Base-by-base conservation (phyloP, 768 basidiomycete species). In the Phylloporus sp. region DNA sequence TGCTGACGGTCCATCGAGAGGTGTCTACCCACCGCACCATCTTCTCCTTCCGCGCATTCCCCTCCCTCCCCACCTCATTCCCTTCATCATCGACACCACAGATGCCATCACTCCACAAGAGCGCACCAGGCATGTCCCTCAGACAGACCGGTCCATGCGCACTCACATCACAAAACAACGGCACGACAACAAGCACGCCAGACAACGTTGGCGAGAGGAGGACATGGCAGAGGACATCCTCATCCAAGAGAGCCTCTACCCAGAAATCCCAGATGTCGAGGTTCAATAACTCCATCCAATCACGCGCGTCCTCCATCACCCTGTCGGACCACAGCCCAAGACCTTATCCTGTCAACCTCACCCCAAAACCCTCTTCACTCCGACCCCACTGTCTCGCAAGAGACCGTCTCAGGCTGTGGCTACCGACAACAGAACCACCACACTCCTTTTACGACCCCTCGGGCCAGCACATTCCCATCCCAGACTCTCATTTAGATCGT, bases 31-130 rank as follows among this genome's bases (percentile, higher is more conserved):
- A 13, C 40, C 24, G 67, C 75, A 40, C 63, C 68, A 1, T 70
- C 76, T 0, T 62, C 28, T 71, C 1, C 70, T 52, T 27, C 69
- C 73, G 0, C 73, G 71, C 49, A 64, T 74, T 8, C 47, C 50
- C 6, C 71, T 67, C 0, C 52, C 59, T 13, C 36, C 52, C 12
- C 35, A 40, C 20, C 49, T 54, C 9, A 55, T 48, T 9, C 36
- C 36, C 2, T 49, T 64, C 49, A 34, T 34, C 16, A 22, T 45
- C 31, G 24, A 42, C 13, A 24, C 40, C 7, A 16, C 24, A 6
- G 40, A 42, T 16, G 9, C 40, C 12, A 5, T 24, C 24, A 27
- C 40, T 7, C 13, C 40, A 26, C 13, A 27, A 27, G 23, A 24
- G 12, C 13, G 5, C 40, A 2, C 40, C 23, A n/a, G n/a, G n/a